Base-by-base conservation (phyloP, 805 yeast species). In the Wickerhamomyces ciferrii region DNA sequence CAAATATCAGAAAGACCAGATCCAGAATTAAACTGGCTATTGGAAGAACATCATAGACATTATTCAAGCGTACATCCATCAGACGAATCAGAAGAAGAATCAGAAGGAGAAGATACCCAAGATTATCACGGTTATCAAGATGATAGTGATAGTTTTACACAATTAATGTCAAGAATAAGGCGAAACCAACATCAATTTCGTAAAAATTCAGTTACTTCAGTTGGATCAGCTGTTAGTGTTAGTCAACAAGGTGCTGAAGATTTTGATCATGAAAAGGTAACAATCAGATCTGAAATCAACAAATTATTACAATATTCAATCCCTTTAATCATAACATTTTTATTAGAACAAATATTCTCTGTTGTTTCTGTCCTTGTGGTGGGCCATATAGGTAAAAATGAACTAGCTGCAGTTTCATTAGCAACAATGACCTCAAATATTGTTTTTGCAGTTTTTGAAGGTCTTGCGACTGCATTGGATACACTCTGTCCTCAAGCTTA, bases 401-500 rank as follows among this genome's bases (percentile, higher is more conserved):
- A 87, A 61, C 71, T 87, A 43, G 94, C 91, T 3, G 95, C 96
- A 0, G 92, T 87, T 5, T 83, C 92, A 1, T 69, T 87, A 59
- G 92, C 89, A 1, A 78, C 87, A 0, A 87, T 87, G 90, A 86
- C 94, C 1, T 85, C 88, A 1, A 84, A 84, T 52, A 85, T 87
- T 50, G 83, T 92, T 0, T 79, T 84, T 53, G 88, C 95, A 0
- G 72, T 87, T 31, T 82, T 87, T 56, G 92, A 86, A 60, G 96
- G 96, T 25, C 76, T 87, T 43, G 81, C 94, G 1, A 86, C 95
- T 0, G 84, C 90, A 42, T 70, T 87, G 49, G 96, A 87, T 60
- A 86, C 95, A 0, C 69, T 87, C 34, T 85, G 94, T 58, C 84
- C 96, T 1, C 95, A 87, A 63, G 92, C 95, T 0, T 87, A 78